Evolutionary conservation across 257 asterid genomes (phyloP).

Genomic region (Anisodus acutangulus): DNA sequence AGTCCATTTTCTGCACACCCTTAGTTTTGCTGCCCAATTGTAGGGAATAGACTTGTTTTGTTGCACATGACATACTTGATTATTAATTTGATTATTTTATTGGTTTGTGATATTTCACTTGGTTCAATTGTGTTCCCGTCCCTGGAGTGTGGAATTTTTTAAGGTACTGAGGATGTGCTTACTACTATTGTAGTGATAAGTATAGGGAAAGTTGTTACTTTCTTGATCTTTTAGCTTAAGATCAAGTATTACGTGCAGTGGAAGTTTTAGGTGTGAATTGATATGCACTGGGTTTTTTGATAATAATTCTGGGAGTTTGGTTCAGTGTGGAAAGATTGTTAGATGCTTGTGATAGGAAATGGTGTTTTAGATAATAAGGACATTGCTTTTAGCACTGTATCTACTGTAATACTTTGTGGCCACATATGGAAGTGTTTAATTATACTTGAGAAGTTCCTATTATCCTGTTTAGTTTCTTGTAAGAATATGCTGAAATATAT

Average conservation of each 20-base stretch:
- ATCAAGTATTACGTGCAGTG: neutral
- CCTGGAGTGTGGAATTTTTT: rapidly evolving
- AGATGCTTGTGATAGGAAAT: neutral
- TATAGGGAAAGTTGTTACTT: neutral
- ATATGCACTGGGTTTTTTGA: neutral
- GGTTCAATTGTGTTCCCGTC: neutral
- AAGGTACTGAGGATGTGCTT: neutral
- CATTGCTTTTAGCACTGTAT: neutral
- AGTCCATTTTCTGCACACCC: neutral
- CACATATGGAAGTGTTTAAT: neutral
- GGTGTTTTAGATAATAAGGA: neutral
- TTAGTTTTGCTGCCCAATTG: neutral
- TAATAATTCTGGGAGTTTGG: neutral
- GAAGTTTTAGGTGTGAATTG: no score
- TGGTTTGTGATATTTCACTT: neutral
- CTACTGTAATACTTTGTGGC: neutral
- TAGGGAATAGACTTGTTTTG: neutral
- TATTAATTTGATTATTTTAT: neutral
- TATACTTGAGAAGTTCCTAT: neutral
- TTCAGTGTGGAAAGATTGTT: neutral
- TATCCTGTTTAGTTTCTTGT: neutral
- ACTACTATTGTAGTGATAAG: neutral
- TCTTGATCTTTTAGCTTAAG: neutral
- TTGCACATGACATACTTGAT: neutral
- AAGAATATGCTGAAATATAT: no score